Percentiles rank a stretch among this genome's conserved stretches.
Evolutionary conservation across 139 green algal genomes (phyloP).

Genomic region (Chlamydomonas schloesseri): DNA sequence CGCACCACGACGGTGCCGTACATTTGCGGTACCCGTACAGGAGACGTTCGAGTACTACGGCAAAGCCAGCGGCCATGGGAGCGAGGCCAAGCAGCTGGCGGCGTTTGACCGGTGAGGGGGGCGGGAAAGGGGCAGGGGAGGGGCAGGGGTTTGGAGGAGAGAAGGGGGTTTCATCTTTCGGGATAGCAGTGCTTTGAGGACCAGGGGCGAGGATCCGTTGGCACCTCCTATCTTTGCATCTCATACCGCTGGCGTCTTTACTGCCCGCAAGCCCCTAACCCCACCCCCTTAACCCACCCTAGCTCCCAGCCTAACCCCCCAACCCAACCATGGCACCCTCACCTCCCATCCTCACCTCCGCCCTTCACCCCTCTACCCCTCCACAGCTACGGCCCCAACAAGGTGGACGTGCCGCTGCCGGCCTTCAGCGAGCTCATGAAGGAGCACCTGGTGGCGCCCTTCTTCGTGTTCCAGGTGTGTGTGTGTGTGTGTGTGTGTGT

Average conservation of each 20-base stretch:
- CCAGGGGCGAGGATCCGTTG: too few species aligned
- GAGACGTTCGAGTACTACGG: constrained; percentile 72
- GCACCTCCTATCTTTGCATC: too few species aligned
- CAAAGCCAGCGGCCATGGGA: constrained; percentile 59
- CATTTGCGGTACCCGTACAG: too few species aligned
- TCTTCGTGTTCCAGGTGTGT: constrained; percentile 95
- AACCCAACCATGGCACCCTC: too few species aligned
- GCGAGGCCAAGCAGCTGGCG: constrained; percentile 53
- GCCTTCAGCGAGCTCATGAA: constrained; percentile 81
- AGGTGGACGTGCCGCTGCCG: constrained; percentile 79
- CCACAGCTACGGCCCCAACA: constrained; percentile 22
- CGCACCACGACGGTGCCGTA: too few species aligned
- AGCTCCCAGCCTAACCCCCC: too few species aligned
- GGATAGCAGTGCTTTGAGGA: too few species aligned
- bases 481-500: background rate
- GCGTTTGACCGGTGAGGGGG: constrained; percentile 71
- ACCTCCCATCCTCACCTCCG: background rate
- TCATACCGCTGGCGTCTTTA: too few species aligned
- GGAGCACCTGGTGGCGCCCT: constrained; percentile 96
- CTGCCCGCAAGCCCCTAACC: too few species aligned
- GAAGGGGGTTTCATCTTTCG: too few species aligned
- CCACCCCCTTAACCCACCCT: too few species aligned
- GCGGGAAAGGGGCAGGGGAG: constrained; percentile 38
- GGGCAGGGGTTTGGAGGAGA: constrained; percentile 19
- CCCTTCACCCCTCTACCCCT: background rate